Percentiles rank a stretch among this genome's conserved stretches.
Conservation (phyloP, 2,329 filamentous ascomycete genomes). For the Hypoxylon sp. region DNA sequence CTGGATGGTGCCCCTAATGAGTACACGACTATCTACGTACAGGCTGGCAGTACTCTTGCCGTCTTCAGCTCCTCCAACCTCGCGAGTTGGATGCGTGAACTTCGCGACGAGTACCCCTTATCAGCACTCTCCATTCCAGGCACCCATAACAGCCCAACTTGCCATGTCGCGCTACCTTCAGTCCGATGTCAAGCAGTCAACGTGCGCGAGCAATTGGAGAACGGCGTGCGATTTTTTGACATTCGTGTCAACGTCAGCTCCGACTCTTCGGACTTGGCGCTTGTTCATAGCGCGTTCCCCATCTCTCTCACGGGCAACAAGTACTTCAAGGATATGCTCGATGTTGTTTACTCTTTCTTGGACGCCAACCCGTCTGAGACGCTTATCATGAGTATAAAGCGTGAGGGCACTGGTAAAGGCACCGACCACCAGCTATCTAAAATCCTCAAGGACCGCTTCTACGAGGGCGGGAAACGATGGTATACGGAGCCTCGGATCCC, state of each 20-base stretch:
- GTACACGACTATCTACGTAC: conserved; percentile 76
- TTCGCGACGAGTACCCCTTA: conserved; percentile 80
- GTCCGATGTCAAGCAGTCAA: conserved; percentile 92
- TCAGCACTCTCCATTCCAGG: conserved; percentile 91
- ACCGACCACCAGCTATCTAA: conserved; percentile 84
- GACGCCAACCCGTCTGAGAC: conserved; percentile 83
- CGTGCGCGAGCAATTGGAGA: conserved; percentile 82
- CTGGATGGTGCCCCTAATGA: conserved; percentile 66
- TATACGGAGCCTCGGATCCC: conserved; percentile 84
- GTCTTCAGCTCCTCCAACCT: conserved; percentile 81
- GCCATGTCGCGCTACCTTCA: conserved; percentile 86
- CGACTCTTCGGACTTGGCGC: conserved; percentile 76
- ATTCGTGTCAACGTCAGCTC: conserved; percentile 76
- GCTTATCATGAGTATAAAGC: conserved; percentile 88
- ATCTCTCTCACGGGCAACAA: conserved; percentile 86
- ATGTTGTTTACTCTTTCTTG: conserved; percentile 81
- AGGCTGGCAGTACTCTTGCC: conserved; percentile 67
- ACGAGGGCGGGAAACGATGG: conserved; percentile 73
- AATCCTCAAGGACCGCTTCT: conserved; percentile 81
- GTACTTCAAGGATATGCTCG: conserved; percentile 81
- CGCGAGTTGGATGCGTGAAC: conserved; percentile 83
- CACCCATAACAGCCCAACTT: conserved; percentile 94
- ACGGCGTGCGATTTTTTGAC: conserved; percentile 95
- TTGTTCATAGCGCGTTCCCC: conserved; percentile 93
- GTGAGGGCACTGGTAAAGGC: conserved; percentile 86